Percentiles rank a stretch among this genome's conserved stretches.
These are phyloP conservation scores for Suillus clintonianus DNA, from an alignment of 768 basidiomycete species.

Conservation along the genomic window DNA sequence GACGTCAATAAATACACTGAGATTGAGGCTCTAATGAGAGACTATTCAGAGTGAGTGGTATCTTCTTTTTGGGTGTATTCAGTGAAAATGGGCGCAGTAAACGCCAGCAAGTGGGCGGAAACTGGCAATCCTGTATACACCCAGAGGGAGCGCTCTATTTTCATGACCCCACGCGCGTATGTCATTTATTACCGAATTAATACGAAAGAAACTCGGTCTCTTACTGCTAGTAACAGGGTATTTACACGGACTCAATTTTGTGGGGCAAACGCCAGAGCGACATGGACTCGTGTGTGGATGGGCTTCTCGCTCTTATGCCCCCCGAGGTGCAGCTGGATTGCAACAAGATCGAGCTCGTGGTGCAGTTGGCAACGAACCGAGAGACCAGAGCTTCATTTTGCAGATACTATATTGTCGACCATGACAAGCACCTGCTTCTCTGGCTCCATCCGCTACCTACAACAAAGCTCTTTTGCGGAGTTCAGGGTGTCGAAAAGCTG, in stretches of 20 bases:
- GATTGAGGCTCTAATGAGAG: background rate
- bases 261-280: background rate
- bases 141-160: conserved; percentile 62
- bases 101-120: background rate
- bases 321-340: background rate
- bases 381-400: background rate
- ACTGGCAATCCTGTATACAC: conserved; percentile 46
- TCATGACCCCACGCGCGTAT: conserved; percentile 41
- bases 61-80: background rate
- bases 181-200: background rate
- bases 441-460: conserved; percentile 46
- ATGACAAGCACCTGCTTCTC: conserved; percentile 43
- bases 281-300: background rate
- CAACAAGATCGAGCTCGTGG: background rate
- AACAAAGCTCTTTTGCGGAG: conserved; percentile 31
- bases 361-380: background rate
- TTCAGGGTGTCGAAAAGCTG: conserved; percentile 39
- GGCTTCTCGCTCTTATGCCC: background rate
- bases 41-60: background rate
- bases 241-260: conserved; percentile 52
- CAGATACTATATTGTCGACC: conserved; percentile 49
- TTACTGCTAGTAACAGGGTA: conserved; percentile 28
- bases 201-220: background rate
- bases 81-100: background rate
- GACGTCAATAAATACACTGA: background rate